These are phyloP conservation scores for Penicillium sp. DNA, from an alignment of 2,329 filamentous ascomycete species.

Conservation along the genomic window DNA sequence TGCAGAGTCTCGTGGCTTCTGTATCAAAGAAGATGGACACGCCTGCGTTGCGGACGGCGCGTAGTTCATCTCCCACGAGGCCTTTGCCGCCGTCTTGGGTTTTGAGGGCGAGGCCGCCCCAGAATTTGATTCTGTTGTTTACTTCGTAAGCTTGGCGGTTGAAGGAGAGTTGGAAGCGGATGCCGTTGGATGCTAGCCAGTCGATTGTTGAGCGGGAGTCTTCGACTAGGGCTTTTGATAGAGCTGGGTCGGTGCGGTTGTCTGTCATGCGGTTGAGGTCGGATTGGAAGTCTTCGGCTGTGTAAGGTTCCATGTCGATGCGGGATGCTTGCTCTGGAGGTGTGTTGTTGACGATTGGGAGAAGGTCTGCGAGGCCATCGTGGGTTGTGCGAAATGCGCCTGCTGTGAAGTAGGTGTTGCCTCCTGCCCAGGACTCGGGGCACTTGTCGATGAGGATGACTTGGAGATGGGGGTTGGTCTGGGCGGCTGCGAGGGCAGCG, in stretches of 20 bases:
- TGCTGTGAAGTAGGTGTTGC: slow-evolving; percentile 67
- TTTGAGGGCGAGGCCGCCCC: slow-evolving; percentile 65
- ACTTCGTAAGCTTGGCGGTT: slow-evolving; percentile 67
- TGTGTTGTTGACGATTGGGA: slow-evolving; percentile 64
- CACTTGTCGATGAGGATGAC: slow-evolving; percentile 63
- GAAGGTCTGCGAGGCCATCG: slow-evolving; percentile 56
- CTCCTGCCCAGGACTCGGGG: slow-evolving; percentile 60
- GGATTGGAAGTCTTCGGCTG: slow-evolving; percentile 51
- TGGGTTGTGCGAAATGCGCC: slow-evolving; percentile 63
- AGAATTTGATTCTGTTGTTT: slow-evolving; percentile 63
- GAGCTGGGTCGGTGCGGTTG: slow-evolving; percentile 53
- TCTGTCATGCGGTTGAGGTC: slow-evolving; percentile 61
- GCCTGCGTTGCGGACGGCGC: slow-evolving; percentile 46
- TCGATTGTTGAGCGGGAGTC: slow-evolving; percentile 55
- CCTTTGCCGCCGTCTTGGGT: slow-evolving; percentile 63
- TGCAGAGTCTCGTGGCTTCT: not conserved
- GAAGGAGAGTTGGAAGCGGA: slow-evolving; percentile 63
- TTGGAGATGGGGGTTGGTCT: slow-evolving; percentile 36
- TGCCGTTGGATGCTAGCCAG: slow-evolving; percentile 58
- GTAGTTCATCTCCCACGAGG: slow-evolving; percentile 53
- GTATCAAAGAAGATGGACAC: slow-evolving; percentile 49
- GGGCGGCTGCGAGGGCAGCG: slow-evolving; percentile 58
- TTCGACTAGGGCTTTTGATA: slow-evolving; percentile 53
- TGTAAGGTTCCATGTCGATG: slow-evolving; percentile 63
- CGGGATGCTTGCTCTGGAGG: slow-evolving; percentile 45